Evolutionary conservation across 2,329 filamentous ascomycete species (phyloP).

Genomic region (Ampelomyces quisqualis): DNA sequence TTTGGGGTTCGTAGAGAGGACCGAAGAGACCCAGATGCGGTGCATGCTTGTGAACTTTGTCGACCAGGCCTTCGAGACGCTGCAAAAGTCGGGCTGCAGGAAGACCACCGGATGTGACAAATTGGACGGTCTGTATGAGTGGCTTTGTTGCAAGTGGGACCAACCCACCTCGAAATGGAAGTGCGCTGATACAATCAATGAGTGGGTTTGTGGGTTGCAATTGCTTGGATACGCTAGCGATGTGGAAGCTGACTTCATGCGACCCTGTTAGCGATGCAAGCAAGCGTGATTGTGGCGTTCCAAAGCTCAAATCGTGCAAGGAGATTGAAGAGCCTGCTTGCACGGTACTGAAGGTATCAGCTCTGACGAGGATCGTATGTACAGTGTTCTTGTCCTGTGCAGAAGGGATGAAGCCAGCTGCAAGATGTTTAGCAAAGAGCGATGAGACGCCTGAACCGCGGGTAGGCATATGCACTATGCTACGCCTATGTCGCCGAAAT

Average conservation of each 20-base stretch:
- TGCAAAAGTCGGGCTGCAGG: slow-evolving; percentile 34
- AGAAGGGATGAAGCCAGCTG: slow-evolving; percentile 33
- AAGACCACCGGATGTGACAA: slow-evolving; percentile 31
- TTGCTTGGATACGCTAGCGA: slow-evolving; percentile 17
- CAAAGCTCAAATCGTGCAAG: slow-evolving; percentile 9
- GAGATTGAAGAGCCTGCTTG: slow-evolving; percentile 21
- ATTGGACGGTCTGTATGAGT: slow-evolving; percentile 26
- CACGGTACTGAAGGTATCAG: slow-evolving; percentile 20
- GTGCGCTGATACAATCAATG: slow-evolving; percentile 28
- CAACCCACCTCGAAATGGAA: slow-evolving; percentile 34
- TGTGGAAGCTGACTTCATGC: slow-evolving; percentile 18
- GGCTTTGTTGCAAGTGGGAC: slow-evolving; percentile 26
- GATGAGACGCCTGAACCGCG: slow-evolving; percentile 30
- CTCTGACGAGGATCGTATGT: slow-evolving; percentile 31
- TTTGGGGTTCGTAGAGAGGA: slow-evolving; percentile 24
- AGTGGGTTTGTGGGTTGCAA: slow-evolving; percentile 19
- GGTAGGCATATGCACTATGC: slow-evolving; percentile 23
- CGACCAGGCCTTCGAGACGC: slow-evolving; percentile 37
- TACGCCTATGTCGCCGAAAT: slow-evolving; percentile 27
- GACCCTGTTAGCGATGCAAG: slow-evolving; percentile 30
- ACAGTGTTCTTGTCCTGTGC: slow-evolving; percentile 18
- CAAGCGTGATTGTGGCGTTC: slow-evolving; percentile 16
- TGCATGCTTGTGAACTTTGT: slow-evolving; percentile 34
- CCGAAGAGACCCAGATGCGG: slow-evolving; percentile 33
- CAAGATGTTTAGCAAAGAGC: slow-evolving; percentile 38